These are phyloP conservation scores for Boletales sp. DNA, from an alignment of 768 basidiomycete genomes.

Conservation along the genomic window DNA sequence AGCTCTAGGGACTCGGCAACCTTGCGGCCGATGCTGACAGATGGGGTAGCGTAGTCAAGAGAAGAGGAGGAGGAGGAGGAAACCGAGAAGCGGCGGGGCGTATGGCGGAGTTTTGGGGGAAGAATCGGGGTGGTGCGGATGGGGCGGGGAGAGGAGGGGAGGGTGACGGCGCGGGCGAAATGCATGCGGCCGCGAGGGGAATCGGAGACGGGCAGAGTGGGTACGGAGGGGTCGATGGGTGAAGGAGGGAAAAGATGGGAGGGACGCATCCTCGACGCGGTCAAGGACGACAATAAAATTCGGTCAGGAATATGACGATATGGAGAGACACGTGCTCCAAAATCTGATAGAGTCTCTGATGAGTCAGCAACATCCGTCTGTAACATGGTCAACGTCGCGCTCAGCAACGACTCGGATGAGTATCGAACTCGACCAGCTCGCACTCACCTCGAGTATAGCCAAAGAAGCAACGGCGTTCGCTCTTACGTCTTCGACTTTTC, in stretches of 20 bases:
- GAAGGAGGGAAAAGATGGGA: conserved; percentile 2
- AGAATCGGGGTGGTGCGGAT: conserved; percentile 1
- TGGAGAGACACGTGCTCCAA: conserved; percentile 33
- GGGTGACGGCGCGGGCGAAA: conserved; percentile 30
- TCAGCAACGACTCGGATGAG: conserved; percentile 8
- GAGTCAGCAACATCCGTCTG: conserved; percentile 26
- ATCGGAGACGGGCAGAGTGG: conserved; percentile 28
- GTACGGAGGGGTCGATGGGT: not conserved
- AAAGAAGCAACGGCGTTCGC: conserved; percentile 9
- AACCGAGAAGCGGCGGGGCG: conserved; percentile 32
- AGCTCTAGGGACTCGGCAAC: conserved; percentile 79
- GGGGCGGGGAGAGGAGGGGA: conserved; percentile 29
- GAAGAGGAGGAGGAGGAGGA: conserved; percentile 23
- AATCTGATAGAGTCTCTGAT: conserved; percentile 21
- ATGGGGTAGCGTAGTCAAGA: conserved; percentile 4
- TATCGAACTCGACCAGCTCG: not conserved
- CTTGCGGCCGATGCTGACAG: conserved; percentile 65
- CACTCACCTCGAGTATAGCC: conserved; percentile 16
- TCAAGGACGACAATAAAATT: too few species aligned
- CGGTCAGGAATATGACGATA: conserved; percentile 30
- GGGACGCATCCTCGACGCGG: not conserved
- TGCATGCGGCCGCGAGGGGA: conserved; percentile 21
- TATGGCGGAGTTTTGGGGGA: conserved; percentile 31
- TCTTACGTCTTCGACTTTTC: conserved; percentile 24
- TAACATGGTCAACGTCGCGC: conserved; percentile 4